Evolutionary conservation across 441 rosid genomes (phyloP).

Genomic region (Melastoma candidum): DNA sequence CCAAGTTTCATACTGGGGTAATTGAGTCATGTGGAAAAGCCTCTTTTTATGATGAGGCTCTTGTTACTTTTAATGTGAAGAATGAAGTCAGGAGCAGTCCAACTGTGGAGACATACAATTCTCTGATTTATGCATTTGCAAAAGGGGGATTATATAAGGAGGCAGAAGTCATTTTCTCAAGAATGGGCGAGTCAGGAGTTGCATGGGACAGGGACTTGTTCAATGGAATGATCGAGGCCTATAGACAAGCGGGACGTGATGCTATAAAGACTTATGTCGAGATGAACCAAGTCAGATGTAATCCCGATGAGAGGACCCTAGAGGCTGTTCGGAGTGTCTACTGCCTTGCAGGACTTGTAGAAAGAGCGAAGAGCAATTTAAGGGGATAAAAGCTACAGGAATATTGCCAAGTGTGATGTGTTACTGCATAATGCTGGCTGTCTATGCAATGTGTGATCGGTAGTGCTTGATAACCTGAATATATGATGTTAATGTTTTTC

Average conservation of each 20-base stretch:
- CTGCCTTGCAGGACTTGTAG: slow-evolving; percentile 76
- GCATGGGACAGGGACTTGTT: slow-evolving; percentile 55
- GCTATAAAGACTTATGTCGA: slow-evolving; percentile 77
- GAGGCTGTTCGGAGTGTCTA: slow-evolving; percentile 88
- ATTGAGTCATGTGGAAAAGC: slow-evolving; percentile 93
- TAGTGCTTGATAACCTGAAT: slow-evolving; percentile 23
- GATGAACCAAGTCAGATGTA: slow-evolving; percentile 79
- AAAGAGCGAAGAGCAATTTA: slow-evolving; percentile 87
- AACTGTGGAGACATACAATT: slow-evolving; percentile 70
- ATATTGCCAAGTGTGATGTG: slow-evolving; percentile 78
- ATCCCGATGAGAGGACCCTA: slow-evolving; percentile 79
- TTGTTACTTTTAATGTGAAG: slow-evolving; percentile 80
- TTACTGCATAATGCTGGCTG: slow-evolving; percentile 91
- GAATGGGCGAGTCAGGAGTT: slow-evolving; percentile 59
- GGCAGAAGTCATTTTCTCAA: slow-evolving; percentile 49
- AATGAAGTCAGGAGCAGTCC: slow-evolving; percentile 76
- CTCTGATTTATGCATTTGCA: slow-evolving; percentile 69
- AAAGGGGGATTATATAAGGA: slow-evolving; percentile 80
- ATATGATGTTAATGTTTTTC: slow-evolving; percentile 1
- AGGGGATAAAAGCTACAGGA: slow-evolving; percentile 75
- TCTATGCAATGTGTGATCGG: slow-evolving; percentile 78
- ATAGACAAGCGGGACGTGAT: slow-evolving; percentile 88
- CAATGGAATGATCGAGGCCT: slow-evolving; percentile 84
- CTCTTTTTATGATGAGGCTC: slow-evolving; percentile 80
- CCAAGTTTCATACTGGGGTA: slow-evolving; percentile 70